phyloP scores from a whole-genome alignment of 768 basidiomycete genomes.

The Tubosaeta brunneosetosa region DNA sequence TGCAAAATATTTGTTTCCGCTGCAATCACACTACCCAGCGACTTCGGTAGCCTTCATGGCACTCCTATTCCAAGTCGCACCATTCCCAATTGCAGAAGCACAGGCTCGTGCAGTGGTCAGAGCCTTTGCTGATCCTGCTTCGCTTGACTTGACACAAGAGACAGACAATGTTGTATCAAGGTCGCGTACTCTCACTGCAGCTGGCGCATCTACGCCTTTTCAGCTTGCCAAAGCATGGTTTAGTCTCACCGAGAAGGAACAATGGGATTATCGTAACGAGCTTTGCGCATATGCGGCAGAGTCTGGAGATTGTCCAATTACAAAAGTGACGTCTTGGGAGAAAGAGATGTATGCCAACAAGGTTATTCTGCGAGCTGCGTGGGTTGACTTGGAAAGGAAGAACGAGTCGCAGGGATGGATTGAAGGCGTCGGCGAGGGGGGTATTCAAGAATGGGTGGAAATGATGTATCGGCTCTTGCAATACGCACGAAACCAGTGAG shows the following conservation, averaged over 20 bases:
- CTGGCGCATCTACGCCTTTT: slow-evolving; percentile 31
- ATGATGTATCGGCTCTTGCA: slow-evolving; percentile 36
- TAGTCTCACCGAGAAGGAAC: slow-evolving; percentile 44
- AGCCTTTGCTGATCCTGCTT: slow-evolving; percentile 48
- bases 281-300: slow-evolving; percentile 47
- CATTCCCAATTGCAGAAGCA: slow-evolving; percentile 74
- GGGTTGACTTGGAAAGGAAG: slow-evolving; percentile 52
- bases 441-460: slow-evolving; percentile 58
- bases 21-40: slow-evolving; percentile 43
- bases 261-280: slow-evolving; percentile 65
- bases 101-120: slow-evolving; percentile 64
- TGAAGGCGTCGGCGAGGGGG: slow-evolving; percentile 55
- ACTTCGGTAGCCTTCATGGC: slow-evolving; percentile 63
- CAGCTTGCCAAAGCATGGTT: slow-evolving; percentile 56
- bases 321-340: slow-evolving; percentile 52
- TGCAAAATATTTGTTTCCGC: slow-evolving; percentile 63
- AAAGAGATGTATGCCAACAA: slow-evolving; percentile 50
- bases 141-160: slow-evolving; percentile 48
- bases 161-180: slow-evolving; percentile 45
- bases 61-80: slow-evolving; percentile 53
- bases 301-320: slow-evolving; percentile 24
- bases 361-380: slow-evolving; percentile 45
- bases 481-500: slow-evolving; percentile 3
- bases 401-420: slow-evolving; percentile 61
- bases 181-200: slow-evolving; percentile 38